Conservation (phyloP, 2,329 filamentous ascomycete species). For the Penicillium sp. region DNA sequence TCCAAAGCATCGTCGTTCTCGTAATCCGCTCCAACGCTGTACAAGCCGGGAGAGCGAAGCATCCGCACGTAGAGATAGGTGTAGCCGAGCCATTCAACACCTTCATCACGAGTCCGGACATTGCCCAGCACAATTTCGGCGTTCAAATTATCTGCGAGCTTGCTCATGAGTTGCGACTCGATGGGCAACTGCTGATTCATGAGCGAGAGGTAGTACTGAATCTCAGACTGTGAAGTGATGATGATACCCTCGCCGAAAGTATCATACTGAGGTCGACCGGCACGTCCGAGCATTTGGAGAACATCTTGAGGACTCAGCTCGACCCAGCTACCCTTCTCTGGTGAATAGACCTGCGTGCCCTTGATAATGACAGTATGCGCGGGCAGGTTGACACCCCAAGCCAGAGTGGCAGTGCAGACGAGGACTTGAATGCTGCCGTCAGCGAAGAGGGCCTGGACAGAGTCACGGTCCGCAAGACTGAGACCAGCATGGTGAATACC, state of each 20-base stretch:
- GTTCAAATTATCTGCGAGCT: conserved; percentile 90
- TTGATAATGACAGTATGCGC: conserved; percentile 99
- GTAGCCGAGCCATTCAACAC: conserved; percentile 98
- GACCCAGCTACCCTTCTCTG: conserved; percentile 97
- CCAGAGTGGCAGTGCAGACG: conserved; percentile 94
- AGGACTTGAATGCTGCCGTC: conserved; percentile 90
- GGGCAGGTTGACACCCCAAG: conserved; percentile 97
- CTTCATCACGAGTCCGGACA: conserved; percentile 83
- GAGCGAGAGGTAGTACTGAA: conserved; percentile 94
- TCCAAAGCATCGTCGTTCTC: conserved; percentile 86
- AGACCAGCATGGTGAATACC: conserved; percentile 98
- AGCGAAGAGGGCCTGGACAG: conserved; percentile 90
- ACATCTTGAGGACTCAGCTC: conserved; percentile 97
- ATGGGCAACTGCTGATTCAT: conserved; percentile 97
- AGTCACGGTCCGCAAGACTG: conserved; percentile 87
- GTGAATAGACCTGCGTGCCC: conserved; percentile 94
- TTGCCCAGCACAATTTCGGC: conserved; percentile 94
- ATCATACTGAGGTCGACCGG: conserved; percentile 91
- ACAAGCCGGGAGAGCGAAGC: conserved; percentile 88
- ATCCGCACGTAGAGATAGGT: conserved; percentile 97
- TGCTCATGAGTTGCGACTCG: conserved; percentile 90
- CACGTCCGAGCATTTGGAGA: conserved; percentile 96
- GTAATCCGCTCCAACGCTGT: conserved; percentile 93
- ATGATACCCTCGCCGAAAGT: conserved; percentile 98
- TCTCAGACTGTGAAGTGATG: conserved; percentile 89